phyloP scores from a whole-genome alignment of 345 rosid genomes.

The Raphanus sativus region DNA sequence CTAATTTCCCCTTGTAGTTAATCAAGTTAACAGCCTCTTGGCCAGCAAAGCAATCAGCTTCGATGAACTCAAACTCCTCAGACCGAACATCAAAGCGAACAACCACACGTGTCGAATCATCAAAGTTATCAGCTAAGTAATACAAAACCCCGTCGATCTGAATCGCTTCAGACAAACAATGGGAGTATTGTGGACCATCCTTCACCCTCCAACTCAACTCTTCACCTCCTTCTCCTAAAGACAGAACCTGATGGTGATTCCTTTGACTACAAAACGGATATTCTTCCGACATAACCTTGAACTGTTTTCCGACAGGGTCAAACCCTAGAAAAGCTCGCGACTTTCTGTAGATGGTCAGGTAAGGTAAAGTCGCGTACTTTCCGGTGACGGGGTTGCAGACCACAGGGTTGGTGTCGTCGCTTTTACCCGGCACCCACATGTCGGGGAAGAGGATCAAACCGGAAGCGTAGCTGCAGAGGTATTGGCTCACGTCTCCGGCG shows the following conservation, averaged over 20 bases:
- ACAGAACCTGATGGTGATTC: not conserved
- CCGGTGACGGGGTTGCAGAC: not conserved
- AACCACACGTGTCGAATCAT: not conserved
- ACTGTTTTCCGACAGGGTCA: not conserved
- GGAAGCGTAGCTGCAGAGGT: not conserved
- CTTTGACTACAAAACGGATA: not conserved
- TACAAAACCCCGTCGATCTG: not conserved
- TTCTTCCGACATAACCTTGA: not conserved
- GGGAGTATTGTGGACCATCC: not conserved
- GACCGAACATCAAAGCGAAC: slow-evolving; percentile 1
- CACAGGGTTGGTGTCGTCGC: not conserved
- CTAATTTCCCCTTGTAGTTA: not conserved
- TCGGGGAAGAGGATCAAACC: not conserved
- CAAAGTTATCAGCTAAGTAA: not conserved
- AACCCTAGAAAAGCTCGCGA: not conserved
- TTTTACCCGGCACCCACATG: not conserved
- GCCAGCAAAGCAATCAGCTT: not conserved
- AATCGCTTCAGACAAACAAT: not conserved
- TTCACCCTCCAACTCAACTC: not conserved
- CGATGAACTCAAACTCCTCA: not conserved
- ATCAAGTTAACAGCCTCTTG: not conserved
- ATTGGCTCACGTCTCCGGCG: not conserved
- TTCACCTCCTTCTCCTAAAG: not conserved
- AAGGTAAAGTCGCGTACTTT: not conserved
- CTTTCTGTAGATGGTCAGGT: not conserved